Evolutionary conservation across 2,329 filamentous ascomycete genomes (phyloP).

Genomic region (Verticillium tricorpus): DNA sequence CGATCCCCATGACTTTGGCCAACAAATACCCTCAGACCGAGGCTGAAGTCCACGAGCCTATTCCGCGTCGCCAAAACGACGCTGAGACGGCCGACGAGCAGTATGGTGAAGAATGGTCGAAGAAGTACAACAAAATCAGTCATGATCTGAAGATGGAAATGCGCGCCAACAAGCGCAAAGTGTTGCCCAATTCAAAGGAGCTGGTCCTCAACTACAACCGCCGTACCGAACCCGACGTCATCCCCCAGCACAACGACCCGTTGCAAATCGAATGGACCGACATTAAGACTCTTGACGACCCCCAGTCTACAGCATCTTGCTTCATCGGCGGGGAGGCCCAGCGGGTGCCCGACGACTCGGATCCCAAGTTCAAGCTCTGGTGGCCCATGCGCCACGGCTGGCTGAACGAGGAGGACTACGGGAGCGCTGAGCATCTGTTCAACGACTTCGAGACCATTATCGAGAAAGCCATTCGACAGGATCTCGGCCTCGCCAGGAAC

Average conservation of each 20-base stretch:
- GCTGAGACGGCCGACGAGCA: slow-evolving; percentile 66
- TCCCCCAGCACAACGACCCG: slow-evolving; percentile 91
- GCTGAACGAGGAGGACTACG: slow-evolving; percentile 88
- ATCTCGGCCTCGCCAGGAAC: slow-evolving; percentile 72
- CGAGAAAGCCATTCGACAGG: slow-evolving; percentile 80
- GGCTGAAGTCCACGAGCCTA: slow-evolving; percentile 73
- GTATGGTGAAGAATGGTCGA: slow-evolving; percentile 78
- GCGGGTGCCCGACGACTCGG: slow-evolving; percentile 83
- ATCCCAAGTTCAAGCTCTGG: slow-evolving; percentile 84
- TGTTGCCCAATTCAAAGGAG: slow-evolving; percentile 96
- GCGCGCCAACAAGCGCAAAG: slow-evolving; percentile 89
- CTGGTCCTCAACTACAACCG: slow-evolving; percentile 93
- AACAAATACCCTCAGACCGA: slow-evolving; percentile 74
- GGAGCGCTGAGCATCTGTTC: slow-evolving; percentile 71
- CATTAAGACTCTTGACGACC: slow-evolving; percentile 60
- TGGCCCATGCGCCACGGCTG: slow-evolving; percentile 87
- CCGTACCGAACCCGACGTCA: slow-evolving; percentile 75
- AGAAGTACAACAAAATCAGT: slow-evolving; percentile 76
- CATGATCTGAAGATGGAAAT: slow-evolving; percentile 85
- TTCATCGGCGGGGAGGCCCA: slow-evolving; percentile 80
- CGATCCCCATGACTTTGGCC: slow-evolving; percentile 88
- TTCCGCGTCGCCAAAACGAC: slow-evolving; percentile 67
- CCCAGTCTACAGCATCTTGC: slow-evolving; percentile 55
- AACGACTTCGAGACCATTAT: slow-evolving; percentile 85
- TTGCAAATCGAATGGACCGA: slow-evolving; percentile 96